Base-by-base conservation (phyloP, 345 rosid genomes). In the Noccaea bulbosa region DNA sequence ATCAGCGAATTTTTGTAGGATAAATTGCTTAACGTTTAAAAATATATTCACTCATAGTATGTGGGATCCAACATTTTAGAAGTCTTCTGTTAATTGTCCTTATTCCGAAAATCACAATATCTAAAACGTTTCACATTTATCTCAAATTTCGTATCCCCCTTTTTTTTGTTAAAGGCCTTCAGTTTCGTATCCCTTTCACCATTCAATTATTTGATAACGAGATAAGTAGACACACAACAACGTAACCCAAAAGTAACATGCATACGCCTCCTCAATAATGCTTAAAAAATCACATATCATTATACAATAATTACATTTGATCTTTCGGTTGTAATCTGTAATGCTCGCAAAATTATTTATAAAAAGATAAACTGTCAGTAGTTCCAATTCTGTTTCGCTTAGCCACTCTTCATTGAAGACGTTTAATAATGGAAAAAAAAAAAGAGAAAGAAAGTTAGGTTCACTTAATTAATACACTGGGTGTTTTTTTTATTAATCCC, bases 391-490 rank as follows among this genome's bases (percentile, higher is more conserved):
- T 14, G 49, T 15, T 4, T 17, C 41, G 61, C 37, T 41, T 40
- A 32, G 44, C 45, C 50, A 62, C 46, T 62, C 61, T 60, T 50
- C 50, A 16, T 15, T n/a, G 9, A 27, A 22, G 48, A 70, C 51
- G 47, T 46, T 45, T 20, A 20, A 20, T 20, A 37, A 35, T 47
- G 55, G 34, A 47, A 47, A 11, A 50, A 12, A 30, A 3, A 0
- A 58, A 30, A 45, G 30, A 20, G 8, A 69, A 30, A 45, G 30
- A 20, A 15, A 32, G 47, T 65, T 72, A 56, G 59, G 71, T 56
- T 50, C 41, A 2, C 59, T 46, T 39, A 56, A 54, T 11, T 46
- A 63, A 62, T n/a, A 56, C 58, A 64, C 34, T 39, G 40, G 46
- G 10, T 4, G 4, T 41, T 17, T 38, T 41, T 37, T 10, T 27